Base-by-base conservation (phyloP, 257 asterid species). In the Solanum acaule region DNA sequence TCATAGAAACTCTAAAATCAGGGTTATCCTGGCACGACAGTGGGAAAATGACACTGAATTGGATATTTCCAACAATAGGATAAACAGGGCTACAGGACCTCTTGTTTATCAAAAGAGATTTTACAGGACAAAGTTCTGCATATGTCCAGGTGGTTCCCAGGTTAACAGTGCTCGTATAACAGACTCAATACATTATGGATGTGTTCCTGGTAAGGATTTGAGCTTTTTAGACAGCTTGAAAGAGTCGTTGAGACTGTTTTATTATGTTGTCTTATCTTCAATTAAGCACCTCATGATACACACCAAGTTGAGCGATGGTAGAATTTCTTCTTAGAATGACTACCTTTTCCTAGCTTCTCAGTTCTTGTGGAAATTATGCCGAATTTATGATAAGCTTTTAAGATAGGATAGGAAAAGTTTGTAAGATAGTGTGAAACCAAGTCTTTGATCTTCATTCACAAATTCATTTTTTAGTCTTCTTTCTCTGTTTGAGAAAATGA, bases 131-230 rank as follows among this genome's bases (percentile, higher is more conserved):
- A 97, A 97, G 89, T 97, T 95, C 93, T 97, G 99, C 92, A 94
- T 97, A 88, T 97, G 99, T 92, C 99, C 99, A 25, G 99, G 99
- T 89, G 99, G 99, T 90, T 97, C 99, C 89, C 99, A 97, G 93
- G 99, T 97, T 91, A 97, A 97, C 89, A 97, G 99, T 89, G 99
- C 99, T 87, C 98, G 99, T 83, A 93, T 97, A 90, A 90, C 99
- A 88, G 99, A 97, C 92, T 96, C 99, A 44, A 96, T 97, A 89
- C 99, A 97, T 90, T 97, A 97, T 44, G 99, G 99, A 89, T 97
- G 99, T 90, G 83, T 95, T 89, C 99, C 99, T 88, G 99, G 99
- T 97, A 89, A 94, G 93, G n/a, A 78, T 90, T 89, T 8, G 25
- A 72, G 88, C 75, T 86, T 86, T 73, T 84, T 79, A 14, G 34